These are phyloP conservation scores for Colletotrichum salicis DNA, from an alignment of 2,329 filamentous ascomycete species.

Conservation along the genomic window DNA sequence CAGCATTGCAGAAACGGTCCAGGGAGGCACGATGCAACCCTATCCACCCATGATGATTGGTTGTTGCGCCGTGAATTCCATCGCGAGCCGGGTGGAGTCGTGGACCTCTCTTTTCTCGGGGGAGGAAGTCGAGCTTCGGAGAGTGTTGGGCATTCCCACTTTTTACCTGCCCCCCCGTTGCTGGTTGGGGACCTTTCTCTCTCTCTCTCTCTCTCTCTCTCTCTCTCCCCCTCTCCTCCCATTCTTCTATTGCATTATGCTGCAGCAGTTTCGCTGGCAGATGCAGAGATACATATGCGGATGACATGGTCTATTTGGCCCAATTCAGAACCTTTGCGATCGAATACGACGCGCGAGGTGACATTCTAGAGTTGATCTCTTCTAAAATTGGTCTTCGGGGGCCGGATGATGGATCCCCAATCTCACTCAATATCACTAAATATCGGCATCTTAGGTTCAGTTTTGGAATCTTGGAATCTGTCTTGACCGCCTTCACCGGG, in stretches of 20 bases:
- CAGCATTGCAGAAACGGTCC: background rate
- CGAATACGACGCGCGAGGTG: constrained; percentile 2
- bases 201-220: too few species aligned
- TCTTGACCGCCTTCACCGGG: background rate
- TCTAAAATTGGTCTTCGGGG: background rate
- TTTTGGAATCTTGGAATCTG: background rate
- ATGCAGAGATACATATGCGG: background rate
- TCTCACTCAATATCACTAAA: constrained; percentile 8
- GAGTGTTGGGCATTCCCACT: constrained; percentile 5
- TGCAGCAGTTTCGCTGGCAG: constrained; percentile 8
- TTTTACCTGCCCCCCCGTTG: constrained; percentile 23
- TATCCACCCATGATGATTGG: constrained; percentile 16
- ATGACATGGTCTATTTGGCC: constrained; percentile 5
- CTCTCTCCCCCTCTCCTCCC: too few species aligned
- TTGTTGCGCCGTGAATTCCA: constrained; percentile 5
- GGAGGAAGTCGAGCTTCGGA: background rate
- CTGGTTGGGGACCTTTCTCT: background rate
- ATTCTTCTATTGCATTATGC: background rate
- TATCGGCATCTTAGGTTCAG: background rate
- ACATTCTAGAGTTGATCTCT: background rate
- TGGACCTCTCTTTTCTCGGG: background rate
- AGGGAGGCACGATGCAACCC: constrained; percentile 14
- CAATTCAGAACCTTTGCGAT: constrained; percentile 1
- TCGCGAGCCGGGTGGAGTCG: background rate
- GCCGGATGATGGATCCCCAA: constrained; percentile 2